These are phyloP conservation scores for Saturnispora diversa DNA, from an alignment of 805 yeast species.

Conservation along the genomic window DNA sequence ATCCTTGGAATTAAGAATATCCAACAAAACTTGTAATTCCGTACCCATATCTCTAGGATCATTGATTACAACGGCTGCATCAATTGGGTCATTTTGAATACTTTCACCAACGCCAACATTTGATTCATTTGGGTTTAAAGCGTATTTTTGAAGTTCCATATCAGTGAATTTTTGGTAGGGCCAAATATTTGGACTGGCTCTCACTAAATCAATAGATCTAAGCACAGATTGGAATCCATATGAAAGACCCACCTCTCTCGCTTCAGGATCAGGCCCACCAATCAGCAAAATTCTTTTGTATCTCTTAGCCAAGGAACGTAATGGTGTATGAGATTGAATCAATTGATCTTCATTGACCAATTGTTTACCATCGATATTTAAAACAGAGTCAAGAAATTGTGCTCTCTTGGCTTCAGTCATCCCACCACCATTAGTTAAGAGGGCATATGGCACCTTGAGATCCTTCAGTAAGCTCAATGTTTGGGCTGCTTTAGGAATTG, in stretches of 20 bases:
- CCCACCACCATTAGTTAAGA: slow-evolving; percentile 91
- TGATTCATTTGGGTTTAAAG: slow-evolving; percentile 25
- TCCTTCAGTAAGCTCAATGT: slow-evolving; percentile 42
- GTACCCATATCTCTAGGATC: slow-evolving; percentile 89
- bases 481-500: slow-evolving; percentile 58
- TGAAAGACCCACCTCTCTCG: slow-evolving; percentile 63
- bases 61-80: slow-evolving; percentile 74
- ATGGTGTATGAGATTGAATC: slow-evolving; percentile 85
- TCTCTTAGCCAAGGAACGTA: slow-evolving; percentile 45
- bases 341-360: slow-evolving; percentile 54
- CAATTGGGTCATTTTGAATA: slow-evolving; percentile 38
- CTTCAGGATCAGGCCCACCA: slow-evolving; percentile 69
- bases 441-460: slow-evolving; percentile 61
- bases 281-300: slow-evolving; percentile 63
- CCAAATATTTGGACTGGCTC: slow-evolving; percentile 47
- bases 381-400: slow-evolving; percentile 35
- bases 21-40: slow-evolving; percentile 71
- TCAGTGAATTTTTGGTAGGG: slow-evolving; percentile 55
- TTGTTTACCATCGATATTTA: slow-evolving; percentile 31
- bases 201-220: slow-evolving; percentile 63
- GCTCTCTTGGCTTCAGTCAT: slow-evolving; percentile 38
- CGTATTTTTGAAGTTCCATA: slow-evolving; percentile 37
- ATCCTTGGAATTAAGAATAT: slow-evolving; percentile 51
- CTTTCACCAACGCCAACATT: slow-evolving; percentile 17
- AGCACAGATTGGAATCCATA: slow-evolving; percentile 77